Evolutionary conservation across 1,284 basidiomycete genomes (phyloP).

Genomic region (Abortiporus biennis): DNA sequence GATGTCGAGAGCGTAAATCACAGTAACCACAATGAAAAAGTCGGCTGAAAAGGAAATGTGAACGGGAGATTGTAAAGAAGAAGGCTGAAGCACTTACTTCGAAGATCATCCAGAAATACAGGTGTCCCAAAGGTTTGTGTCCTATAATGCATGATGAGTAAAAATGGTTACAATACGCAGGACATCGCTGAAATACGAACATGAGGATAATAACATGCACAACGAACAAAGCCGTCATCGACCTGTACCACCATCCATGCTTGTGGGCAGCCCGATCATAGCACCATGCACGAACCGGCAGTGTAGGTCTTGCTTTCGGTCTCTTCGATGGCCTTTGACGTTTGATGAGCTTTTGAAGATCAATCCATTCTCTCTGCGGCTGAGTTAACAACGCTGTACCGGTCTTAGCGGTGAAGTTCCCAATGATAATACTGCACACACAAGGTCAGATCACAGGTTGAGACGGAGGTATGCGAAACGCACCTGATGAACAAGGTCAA

Average conservation of each 20-base stretch:
- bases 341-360: conserved; percentile 84
- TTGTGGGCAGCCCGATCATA: conserved; percentile 88
- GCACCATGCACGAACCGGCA: conserved; percentile 75
- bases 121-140: conserved; percentile 73
- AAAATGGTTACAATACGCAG: conserved; percentile 9
- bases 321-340: conserved; percentile 85
- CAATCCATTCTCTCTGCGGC: conserved; percentile 94
- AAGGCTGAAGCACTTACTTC: conserved; percentile 43
- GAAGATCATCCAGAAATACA: conserved; percentile 49
- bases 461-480: conserved; percentile 14
- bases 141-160: conserved; percentile 34
- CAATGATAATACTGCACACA: conserved; percentile 79
- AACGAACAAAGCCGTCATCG: conserved; percentile 80
- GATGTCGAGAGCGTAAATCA: conserved; percentile 79
- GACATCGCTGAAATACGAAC: conserved; percentile 37
- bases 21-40: conserved; percentile 74
- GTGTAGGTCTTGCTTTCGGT: conserved; percentile 57
- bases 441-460: neutral
- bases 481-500: conserved; percentile 86
- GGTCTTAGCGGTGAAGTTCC: conserved; percentile 85
- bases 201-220: conserved; percentile 85
- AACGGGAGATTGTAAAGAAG: neutral
- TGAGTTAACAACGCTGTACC: conserved; percentile 82
- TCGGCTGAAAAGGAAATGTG: conserved; percentile 42
- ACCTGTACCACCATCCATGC: conserved; percentile 90